Evolutionary conservation across 2,329 filamentous ascomycete species (phyloP).

Genomic region (Fusarium denticulatum): DNA sequence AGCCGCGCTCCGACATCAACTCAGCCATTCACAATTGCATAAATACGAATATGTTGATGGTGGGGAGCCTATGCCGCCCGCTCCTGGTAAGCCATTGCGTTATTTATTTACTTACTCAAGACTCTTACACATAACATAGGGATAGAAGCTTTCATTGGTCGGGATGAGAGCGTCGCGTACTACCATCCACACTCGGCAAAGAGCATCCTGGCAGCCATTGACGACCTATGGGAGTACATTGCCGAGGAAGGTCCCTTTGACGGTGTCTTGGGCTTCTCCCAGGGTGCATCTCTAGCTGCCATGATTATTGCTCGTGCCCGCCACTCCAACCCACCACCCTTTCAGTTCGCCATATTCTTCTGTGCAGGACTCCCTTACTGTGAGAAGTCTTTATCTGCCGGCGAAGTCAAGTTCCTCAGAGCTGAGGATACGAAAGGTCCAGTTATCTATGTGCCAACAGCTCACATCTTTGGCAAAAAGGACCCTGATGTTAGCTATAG

Average conservation of each 20-base stretch:
- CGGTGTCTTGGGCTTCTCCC: background rate
- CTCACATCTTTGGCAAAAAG: background rate
- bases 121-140: background rate
- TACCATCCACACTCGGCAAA: background rate
- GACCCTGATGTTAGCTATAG: background rate
- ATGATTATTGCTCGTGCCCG: constrained; percentile 2
- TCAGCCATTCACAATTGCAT: background rate
- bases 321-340: background rate
- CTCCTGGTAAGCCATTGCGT: background rate
- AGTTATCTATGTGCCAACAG: background rate
- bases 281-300: background rate
- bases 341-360: constrained; percentile 5
- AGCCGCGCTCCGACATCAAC: constrained; percentile 3
- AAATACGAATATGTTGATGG: constrained; percentile 5
- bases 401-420: background rate
- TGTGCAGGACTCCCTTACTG: background rate
- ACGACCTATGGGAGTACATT: background rate
- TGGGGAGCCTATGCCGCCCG: background rate
- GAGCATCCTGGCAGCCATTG: background rate
- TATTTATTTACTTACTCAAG: background rate
- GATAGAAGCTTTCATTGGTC: background rate
- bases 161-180: background rate
- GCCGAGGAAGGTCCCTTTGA: constrained; percentile 1
- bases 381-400: background rate
- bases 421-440: background rate